These are phyloP conservation scores for Ganoderma boninense DNA, from an alignment of 1,284 basidiomycete species.

Conservation along the genomic window DNA sequence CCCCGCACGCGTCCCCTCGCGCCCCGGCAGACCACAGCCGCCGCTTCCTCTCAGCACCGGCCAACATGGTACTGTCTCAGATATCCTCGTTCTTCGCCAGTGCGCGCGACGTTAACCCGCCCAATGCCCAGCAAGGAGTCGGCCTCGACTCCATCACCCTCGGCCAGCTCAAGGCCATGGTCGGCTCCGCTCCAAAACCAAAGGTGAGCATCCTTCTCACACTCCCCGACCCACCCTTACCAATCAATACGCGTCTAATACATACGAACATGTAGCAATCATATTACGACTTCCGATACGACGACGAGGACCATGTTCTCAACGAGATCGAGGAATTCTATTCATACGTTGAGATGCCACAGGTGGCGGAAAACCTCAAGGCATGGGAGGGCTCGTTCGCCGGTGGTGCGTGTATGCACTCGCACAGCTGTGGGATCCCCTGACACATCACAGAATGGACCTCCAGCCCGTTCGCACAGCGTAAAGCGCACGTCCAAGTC, in stretches of 20 bases:
- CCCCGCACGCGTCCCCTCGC: constrained; percentile 13
- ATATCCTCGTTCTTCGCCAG: constrained; percentile 34
- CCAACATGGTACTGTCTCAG: constrained; percentile 41
- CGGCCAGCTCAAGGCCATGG: constrained; percentile 82
- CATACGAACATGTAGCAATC: constrained; percentile 66
- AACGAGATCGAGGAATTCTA: constrained; percentile 99
- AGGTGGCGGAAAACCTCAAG: constrained; percentile 87
- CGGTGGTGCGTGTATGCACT: constrained; percentile 60
- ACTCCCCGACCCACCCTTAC: constrained; percentile 10
- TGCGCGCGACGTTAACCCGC: constrained; percentile 32
- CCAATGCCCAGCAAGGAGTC: constrained; percentile 33
- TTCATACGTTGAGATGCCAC: constrained; percentile 95
- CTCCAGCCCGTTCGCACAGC: constrained; percentile 63
- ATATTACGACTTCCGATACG: constrained; percentile 90
- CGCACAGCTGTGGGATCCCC: constrained; percentile 26
- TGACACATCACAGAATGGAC: constrained; percentile 73
- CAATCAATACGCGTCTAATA: constrained; percentile 24
- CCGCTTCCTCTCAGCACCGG: constrained; percentile 10
- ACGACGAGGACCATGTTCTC: constrained; percentile 95
- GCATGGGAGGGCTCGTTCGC: constrained; percentile 88
- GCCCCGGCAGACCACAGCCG: not conserved
- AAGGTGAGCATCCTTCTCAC: constrained; percentile 59
- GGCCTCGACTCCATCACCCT: constrained; percentile 78
- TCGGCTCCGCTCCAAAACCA: constrained; percentile 74
- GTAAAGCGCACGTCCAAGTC: constrained; percentile 78